Evolutionary conservation across 2,329 filamentous ascomycete genomes (phyloP).

Genomic region (Neurospora crassa): DNA sequence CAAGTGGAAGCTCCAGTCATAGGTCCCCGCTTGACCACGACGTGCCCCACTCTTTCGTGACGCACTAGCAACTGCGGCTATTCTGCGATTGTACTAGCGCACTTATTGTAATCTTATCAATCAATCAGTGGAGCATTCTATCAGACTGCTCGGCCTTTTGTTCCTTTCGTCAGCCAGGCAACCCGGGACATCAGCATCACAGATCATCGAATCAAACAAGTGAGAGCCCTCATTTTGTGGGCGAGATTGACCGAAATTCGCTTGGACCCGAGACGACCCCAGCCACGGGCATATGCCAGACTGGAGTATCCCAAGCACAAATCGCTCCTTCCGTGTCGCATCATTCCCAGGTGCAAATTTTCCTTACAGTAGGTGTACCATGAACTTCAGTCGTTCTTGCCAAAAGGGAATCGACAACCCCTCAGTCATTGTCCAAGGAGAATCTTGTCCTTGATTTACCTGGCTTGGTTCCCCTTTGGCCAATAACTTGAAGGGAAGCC

Average conservation of each 20-base stretch:
- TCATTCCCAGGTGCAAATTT: not conserved
- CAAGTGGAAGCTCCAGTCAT: not conserved
- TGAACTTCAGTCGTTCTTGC: not conserved
- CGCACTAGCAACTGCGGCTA: slow-evolving; percentile 5
- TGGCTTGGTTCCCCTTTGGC: not conserved
- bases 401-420: not conserved
- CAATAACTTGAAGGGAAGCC: not conserved
- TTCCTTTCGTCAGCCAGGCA: not conserved
- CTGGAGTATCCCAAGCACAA: not conserved
- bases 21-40: not conserved
- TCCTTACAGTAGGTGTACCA: not conserved
- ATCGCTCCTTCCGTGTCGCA: not conserved
- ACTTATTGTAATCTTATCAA: slow-evolving; percentile 20
- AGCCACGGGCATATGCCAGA: not conserved
- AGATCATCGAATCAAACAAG: not conserved
- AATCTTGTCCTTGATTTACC: not conserved
- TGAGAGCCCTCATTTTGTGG: not conserved
- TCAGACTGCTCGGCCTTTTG: not conserved
- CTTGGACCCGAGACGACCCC: not conserved
- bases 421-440: not conserved
- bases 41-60: not conserved
- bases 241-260: not conserved
- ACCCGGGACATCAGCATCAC: not conserved
- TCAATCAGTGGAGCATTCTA: slow-evolving; percentile 16
- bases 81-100: slow-evolving; percentile 5